These are phyloP conservation scores for Polychaeton citri DNA, from an alignment of 2,329 filamentous ascomycete species.

Conservation along the genomic window DNA sequence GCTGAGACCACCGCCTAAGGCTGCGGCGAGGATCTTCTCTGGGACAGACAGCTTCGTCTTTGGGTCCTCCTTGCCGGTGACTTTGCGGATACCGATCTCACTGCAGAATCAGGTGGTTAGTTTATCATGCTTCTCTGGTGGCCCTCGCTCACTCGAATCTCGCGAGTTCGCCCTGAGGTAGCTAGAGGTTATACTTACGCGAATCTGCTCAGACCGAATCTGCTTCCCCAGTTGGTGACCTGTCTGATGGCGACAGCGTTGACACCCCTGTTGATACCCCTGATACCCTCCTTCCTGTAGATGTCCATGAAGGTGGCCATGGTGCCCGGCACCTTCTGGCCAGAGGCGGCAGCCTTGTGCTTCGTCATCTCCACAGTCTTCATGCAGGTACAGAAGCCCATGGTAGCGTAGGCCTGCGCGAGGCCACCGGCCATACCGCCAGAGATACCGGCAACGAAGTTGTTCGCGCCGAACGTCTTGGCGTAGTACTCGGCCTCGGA, in stretches of 20 bases:
- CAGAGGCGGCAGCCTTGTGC: slow-evolving; percentile 77
- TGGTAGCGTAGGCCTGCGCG: slow-evolving; percentile 96
- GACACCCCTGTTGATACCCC: slow-evolving; percentile 95
- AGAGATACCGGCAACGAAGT: slow-evolving; percentile 77
- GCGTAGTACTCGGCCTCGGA: slow-evolving; percentile 96
- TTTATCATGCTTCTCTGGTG: too few species aligned
- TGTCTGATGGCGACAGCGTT: slow-evolving; percentile 97
- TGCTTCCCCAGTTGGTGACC: slow-evolving; percentile 98
- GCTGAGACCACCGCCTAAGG: slow-evolving; percentile 80
- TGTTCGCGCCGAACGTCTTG: slow-evolving; percentile 59
- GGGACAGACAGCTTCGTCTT: slow-evolving; percentile 60
- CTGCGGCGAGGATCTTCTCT: slow-evolving; percentile 83
- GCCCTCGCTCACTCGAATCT: too few species aligned
- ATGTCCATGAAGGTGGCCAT: slow-evolving; percentile 95
- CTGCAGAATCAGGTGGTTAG: slow-evolving; percentile 7
- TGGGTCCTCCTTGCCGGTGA: slow-evolving; percentile 61
- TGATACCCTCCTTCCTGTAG: slow-evolving; percentile 85
- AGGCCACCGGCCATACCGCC: slow-evolving; percentile 92
- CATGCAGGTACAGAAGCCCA: slow-evolving; percentile 99
- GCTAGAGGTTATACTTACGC: slow-evolving; percentile 43
- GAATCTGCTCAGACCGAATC: slow-evolving; percentile 85
- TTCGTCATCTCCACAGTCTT: slow-evolving; percentile 99
- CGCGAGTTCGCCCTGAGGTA: too few species aligned
- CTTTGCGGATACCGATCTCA: slow-evolving; percentile 70
- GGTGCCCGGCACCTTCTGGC: slow-evolving; percentile 76